Evolutionary conservation across 1,284 basidiomycete genomes (phyloP), one percentile per base, ranked within the genome.

Genomic region (Sphagnurus paluster): DNA sequence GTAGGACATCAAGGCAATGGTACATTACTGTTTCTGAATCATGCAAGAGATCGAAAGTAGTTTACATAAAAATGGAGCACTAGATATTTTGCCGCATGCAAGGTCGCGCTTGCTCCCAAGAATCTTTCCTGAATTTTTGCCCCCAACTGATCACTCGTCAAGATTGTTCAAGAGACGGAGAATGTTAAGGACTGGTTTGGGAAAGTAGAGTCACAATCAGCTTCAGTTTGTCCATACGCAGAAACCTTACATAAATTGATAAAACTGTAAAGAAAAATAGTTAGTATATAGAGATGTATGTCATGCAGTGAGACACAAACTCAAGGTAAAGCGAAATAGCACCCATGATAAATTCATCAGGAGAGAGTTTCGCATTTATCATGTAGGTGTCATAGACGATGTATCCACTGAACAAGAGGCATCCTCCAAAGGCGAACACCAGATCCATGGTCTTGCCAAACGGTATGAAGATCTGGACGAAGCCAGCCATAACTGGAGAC

Each of bases 251-350:
- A 93, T 42, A 93, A 77, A 60, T 92, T 87, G 63, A 87, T 73
- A 60, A 87, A 86, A 58, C 80, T 82, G 50, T n/a, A 37, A 45
- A 25, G 29, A 17, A 44, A 14, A 52, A 40, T 45, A 14, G 35
- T 40, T 9, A 38, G 26, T 16, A 25, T 3, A 30, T 16, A 38
- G 29, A 17, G 6, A 44, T 17, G 34, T 19, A 26, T 23, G 14
- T 30, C 14, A 33, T 2, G 17, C 39, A 28, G 33, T 30, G 63
- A 63, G 40, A 76, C 79, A 55, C 63, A n/a, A n/a, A 87, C 84
- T 93, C 90, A 48, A 93, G 84, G 67, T 93, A 96, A 29, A 96
- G 80, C 55, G 82, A 87, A 63, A 96, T 85, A 36, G 87, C 77
- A 39, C 84, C 92, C 70, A 93, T 72, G 52, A 94, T 92, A 68